These are phyloP conservation scores for Blepharisma stoltei DNA, from an alignment of 73 alveolate genomes.

Conservation along the genomic window DNA sequence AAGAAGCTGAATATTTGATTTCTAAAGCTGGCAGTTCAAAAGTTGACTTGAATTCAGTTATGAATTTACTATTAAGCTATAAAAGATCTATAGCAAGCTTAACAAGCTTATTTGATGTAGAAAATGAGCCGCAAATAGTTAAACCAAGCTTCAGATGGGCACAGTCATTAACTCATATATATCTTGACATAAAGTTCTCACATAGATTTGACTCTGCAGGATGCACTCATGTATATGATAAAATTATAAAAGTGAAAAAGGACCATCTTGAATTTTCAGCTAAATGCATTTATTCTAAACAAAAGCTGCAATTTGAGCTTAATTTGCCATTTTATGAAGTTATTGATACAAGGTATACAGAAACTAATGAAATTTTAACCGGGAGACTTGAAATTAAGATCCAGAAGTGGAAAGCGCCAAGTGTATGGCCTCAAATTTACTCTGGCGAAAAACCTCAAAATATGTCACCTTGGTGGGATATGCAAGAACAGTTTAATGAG, in stretches of 20 bases:
- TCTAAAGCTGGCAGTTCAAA: too few species aligned
- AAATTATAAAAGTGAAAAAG: background rate
- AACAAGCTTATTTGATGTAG: background rate
- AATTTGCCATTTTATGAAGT: background rate
- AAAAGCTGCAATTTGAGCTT: background rate
- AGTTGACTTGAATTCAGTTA: too few species aligned
- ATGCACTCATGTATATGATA: background rate
- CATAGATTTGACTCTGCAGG: slow-evolving; percentile 63
- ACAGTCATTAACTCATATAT: slow-evolving; percentile 43
- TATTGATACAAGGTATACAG: background rate
- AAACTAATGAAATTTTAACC: background rate
- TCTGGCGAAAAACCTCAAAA: background rate
- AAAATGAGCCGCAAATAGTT: background rate
- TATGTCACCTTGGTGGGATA: background rate
- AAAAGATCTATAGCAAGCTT: too few species aligned
- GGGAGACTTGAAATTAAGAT: slow-evolving; percentile 10
- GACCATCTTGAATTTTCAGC: background rate
- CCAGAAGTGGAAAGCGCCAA: background rate
- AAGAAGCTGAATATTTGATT: too few species aligned
- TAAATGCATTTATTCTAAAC: background rate
- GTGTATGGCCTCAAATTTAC: slow-evolving; percentile 2
- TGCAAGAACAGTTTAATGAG: slow-evolving; percentile 18
- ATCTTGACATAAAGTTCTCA: slow-evolving; percentile 49
- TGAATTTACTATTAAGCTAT: too few species aligned
- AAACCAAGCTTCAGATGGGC: slow-evolving; percentile 62